phyloP scores from a whole-genome alignment of 305 asterid species.

The Caryopteris hybrid region DNA sequence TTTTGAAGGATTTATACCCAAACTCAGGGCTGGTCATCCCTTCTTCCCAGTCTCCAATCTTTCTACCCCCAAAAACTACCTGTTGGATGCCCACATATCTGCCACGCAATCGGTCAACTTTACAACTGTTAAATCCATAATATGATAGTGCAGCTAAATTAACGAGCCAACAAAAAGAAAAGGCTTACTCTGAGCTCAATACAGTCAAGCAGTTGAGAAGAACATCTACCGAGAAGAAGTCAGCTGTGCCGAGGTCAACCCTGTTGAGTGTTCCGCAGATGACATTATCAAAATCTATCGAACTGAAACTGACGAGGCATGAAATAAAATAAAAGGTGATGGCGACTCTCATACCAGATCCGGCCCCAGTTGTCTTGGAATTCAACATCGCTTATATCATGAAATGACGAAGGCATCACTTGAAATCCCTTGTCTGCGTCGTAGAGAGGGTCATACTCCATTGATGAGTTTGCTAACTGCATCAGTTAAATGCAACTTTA shows the following conservation, averaged over 20 bases:
- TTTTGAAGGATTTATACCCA: no score
- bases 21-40: no score
- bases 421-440: slow-evolving; percentile 75
- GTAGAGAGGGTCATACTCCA: slow-evolving; percentile 78
- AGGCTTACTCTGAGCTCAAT: slow-evolving; percentile 86
- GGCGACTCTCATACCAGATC: slow-evolving; percentile 56
- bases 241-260: slow-evolving; percentile 96
- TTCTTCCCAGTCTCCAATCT: no score
- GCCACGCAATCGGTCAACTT: slow-evolving; percentile 8
- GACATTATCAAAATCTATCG: background rate
- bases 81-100: slow-evolving; percentile 49
- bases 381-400: slow-evolving; percentile 81
- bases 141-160: background rate
- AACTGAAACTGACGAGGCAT: background rate
- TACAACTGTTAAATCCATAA: background rate
- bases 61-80: no score
- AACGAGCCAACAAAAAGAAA: background rate
- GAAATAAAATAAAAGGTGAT: background rate
- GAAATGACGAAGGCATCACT: slow-evolving; percentile 90
- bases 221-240: slow-evolving; percentile 79
- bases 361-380: slow-evolving; percentile 96
- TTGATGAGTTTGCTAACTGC: slow-evolving; percentile 71
- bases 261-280: slow-evolving; percentile 31
- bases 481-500: slow-evolving; percentile 12
- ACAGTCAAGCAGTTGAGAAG: slow-evolving; percentile 92